Evolutionary conservation across 306 rosid species (phyloP).

Genomic region (Vigna hirtella): DNA sequence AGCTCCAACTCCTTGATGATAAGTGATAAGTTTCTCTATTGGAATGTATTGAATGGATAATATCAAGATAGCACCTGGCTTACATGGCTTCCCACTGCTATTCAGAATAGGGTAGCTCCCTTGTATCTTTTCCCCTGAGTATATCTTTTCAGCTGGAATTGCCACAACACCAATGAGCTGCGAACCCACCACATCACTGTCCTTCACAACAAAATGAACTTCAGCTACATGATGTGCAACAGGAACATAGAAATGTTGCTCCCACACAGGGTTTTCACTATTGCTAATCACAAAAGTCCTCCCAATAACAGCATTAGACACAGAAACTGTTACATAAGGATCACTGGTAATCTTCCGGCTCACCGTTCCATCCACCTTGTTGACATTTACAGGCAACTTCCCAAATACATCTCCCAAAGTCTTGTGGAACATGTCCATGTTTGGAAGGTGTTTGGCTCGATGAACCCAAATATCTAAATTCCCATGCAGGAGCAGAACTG

Average conservation of each 20-base stretch:
- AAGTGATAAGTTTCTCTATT: conserved; percentile 67
- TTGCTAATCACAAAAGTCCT: conserved; percentile 96
- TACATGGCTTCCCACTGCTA: conserved; percentile 85
- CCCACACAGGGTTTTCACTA: conserved; percentile 89
- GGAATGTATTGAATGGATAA: conserved; percentile 86
- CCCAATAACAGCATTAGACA: conserved; percentile 83
- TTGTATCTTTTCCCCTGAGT: conserved; percentile 66
- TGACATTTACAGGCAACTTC: conserved; percentile 60
- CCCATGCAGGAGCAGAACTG: conserved; percentile 83
- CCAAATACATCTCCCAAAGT: conserved; percentile 79
- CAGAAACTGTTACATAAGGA: conserved; percentile 84
- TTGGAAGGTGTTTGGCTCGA: conserved; percentile 82
- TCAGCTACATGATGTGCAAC: conserved; percentile 91
- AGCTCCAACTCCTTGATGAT: conserved; percentile 86
- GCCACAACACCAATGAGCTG: conserved; percentile 82
- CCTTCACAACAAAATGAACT: conserved; percentile 87
- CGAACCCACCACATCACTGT: conserved; percentile 95
- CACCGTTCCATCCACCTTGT: conserved; percentile 66
- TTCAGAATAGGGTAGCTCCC: conserved; percentile 80
- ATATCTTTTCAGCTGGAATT: conserved; percentile 82
- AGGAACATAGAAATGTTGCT: conserved; percentile 79
- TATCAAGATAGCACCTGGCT: conserved; percentile 72
- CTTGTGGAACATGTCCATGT: conserved; percentile 97
- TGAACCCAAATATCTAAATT: conserved; percentile 83
- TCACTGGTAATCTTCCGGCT: conserved; percentile 83